Evolutionary conservation across 768 basidiomycete species (phyloP).

Genomic region (Kwoniella dendrophila): DNA sequence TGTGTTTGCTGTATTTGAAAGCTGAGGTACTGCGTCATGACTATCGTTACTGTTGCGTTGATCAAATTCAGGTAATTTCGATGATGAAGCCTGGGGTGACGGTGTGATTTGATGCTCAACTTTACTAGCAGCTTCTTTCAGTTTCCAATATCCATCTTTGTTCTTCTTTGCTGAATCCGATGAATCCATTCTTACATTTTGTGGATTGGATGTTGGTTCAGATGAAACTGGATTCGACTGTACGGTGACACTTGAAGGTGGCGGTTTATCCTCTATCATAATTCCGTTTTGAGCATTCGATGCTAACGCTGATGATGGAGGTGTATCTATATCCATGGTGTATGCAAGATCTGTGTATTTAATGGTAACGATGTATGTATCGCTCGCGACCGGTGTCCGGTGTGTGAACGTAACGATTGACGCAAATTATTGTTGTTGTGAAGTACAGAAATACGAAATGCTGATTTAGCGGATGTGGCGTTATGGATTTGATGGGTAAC

Average conservation of each 20-base stretch:
- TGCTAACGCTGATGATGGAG: background rate
- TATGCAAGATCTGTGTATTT: background rate
- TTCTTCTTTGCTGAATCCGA: constrained; percentile 8
- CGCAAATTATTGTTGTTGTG: no score
- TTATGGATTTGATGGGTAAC: no score
- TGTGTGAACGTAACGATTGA: no score
- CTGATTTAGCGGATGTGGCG: no score
- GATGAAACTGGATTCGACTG: no score
- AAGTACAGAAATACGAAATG: no score
- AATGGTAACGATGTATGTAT: background rate
- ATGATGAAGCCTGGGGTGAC: background rate
- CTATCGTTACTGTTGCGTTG: no score
- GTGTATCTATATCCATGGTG: constrained; percentile 17
- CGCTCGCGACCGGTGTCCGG: no score
- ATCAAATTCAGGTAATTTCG: background rate
- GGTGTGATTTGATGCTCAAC: no score
- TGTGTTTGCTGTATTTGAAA: background rate
- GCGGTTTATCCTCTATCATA: constrained; percentile 6
- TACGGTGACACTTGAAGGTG: no score
- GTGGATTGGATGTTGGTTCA: background rate
- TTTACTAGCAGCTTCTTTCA: constrained; percentile 15
- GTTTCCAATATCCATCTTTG: constrained; percentile 29
- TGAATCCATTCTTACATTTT: background rate
- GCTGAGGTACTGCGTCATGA: background rate
- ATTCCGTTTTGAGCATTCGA: background rate